Conservation (phyloP, 257 asterid genomes). For the Nicotiana knightiana region DNA sequence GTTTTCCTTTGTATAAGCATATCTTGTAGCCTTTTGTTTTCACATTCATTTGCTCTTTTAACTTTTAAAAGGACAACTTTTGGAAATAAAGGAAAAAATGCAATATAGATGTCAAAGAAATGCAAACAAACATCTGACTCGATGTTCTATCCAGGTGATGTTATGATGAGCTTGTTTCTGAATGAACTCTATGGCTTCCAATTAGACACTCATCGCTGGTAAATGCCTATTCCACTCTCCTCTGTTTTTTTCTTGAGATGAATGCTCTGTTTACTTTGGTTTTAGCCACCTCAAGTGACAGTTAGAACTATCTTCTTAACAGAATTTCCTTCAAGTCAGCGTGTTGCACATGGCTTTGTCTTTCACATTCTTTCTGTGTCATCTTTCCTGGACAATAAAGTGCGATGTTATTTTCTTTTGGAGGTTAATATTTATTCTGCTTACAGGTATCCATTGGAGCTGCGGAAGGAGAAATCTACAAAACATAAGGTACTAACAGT, state of each 20-base stretch:
- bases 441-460: conserved; percentile 91
- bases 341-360: background rate
- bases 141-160: conserved; percentile 54
- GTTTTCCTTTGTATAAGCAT: conserved; percentile 7
- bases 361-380: background rate
- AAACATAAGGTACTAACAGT: conserved; percentile 60
- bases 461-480: conserved; percentile 84
- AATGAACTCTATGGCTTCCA: conserved; percentile 97
- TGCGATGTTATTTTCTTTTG: background rate
- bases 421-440: background rate
- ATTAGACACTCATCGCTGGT: conserved; percentile 93
- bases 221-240: conserved; percentile 15
- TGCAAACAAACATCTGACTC: background rate
- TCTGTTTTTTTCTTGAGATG: background rate
- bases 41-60: background rate
- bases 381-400: background rate
- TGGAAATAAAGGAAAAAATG: background rate
- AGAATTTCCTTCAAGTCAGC: background rate
- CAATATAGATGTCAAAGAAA: background rate
- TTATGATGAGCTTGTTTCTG: conserved; percentile 95
- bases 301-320: background rate
- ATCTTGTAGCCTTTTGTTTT: conserved; percentile 1
- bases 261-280: background rate
- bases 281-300: background rate
- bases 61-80: background rate